Percentiles rank a stretch among this genome's conserved stretches.
Conservation (phyloP, 371 early-diverging fungal species). For the Neoconidiobolus thromboides region DNA sequence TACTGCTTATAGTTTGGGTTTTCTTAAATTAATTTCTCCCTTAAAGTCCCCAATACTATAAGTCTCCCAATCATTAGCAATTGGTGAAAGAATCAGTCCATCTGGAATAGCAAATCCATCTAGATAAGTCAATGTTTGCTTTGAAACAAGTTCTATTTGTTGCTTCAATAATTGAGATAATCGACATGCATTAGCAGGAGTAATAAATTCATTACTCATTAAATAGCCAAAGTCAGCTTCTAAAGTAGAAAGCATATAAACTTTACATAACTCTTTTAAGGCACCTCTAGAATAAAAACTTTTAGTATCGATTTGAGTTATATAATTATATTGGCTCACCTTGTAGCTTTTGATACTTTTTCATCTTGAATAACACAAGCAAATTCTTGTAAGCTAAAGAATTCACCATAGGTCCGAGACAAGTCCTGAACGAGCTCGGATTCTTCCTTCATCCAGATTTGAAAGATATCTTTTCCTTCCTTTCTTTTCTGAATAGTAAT, state of each 20-base stretch:
- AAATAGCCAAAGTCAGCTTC: constrained; percentile 28
- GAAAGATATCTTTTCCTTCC: constrained; percentile 25
- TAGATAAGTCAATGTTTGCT: constrained; percentile 20
- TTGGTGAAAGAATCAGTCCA: constrained; percentile 37
- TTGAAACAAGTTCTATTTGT: constrained; percentile 20
- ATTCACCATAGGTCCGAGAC: constrained; percentile 39
- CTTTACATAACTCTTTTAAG: constrained; percentile 16
- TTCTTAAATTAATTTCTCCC: constrained; percentile 13
- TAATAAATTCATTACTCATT: constrained; percentile 21
- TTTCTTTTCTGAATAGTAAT: constrained; percentile 24
- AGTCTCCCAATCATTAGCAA: constrained; percentile 38
- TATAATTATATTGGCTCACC: constrained; percentile 4
- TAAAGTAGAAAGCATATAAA: constrained; percentile 26
- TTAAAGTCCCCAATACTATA: constrained; percentile 36
- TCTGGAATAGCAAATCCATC: constrained; percentile 31
- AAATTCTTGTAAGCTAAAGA: constrained; percentile 32
- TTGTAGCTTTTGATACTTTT: constrained; percentile 11
- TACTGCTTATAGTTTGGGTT: too few species aligned
- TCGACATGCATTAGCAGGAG: constrained; percentile 18
- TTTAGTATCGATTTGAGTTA: too few species aligned
- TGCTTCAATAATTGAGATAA: constrained; percentile 18
- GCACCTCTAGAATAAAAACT: constrained; percentile 14
- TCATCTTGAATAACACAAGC: background rate
- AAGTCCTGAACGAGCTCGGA: constrained; percentile 39
- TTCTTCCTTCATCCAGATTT: constrained; percentile 53